A percentile compares a stretch with the other conserved stretches of the same genome.
Evolutionary conservation across 2,329 filamentous ascomycete genomes (phyloP).

Genomic region (Botrytis medusae): DNA sequence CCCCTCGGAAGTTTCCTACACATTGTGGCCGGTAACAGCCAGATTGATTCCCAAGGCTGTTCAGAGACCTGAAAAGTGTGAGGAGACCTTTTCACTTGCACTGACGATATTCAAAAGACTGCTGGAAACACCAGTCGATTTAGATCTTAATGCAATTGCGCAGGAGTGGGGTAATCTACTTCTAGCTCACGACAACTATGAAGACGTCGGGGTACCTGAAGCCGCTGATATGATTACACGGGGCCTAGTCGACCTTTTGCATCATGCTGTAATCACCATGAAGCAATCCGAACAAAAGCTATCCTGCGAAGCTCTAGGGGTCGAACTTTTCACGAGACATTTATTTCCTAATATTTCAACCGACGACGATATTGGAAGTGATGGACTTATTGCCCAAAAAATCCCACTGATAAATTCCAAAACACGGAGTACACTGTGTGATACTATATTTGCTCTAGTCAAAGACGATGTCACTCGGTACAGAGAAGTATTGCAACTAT

Average conservation of each 20-base stretch:
- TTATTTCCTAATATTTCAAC: slow-evolving; percentile 58
- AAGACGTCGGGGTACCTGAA: slow-evolving; percentile 42
- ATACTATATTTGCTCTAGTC: slow-evolving; percentile 57
- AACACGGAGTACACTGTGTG: slow-evolving; percentile 60
- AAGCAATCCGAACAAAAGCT: slow-evolving; percentile 34
- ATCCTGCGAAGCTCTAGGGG: slow-evolving; percentile 44
- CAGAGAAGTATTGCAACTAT: slow-evolving; percentile 50
- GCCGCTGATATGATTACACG: slow-evolving; percentile 39
- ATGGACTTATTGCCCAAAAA: slow-evolving; percentile 39
- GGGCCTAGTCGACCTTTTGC: slow-evolving; percentile 43
- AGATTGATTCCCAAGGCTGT: slow-evolving; percentile 34
- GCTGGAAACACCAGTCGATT: slow-evolving; percentile 37
- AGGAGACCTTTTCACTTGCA: slow-evolving; percentile 44
- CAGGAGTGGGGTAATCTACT: slow-evolving; percentile 41
- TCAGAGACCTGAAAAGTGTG: slow-evolving; percentile 33
- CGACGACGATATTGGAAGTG: slow-evolving; percentile 38
- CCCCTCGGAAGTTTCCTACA: slow-evolving; percentile 44
- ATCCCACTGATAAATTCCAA: slow-evolving; percentile 53
- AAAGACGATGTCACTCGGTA: slow-evolving; percentile 53
- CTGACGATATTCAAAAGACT: slow-evolving; percentile 45
- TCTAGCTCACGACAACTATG: slow-evolving; percentile 44
- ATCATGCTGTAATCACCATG: slow-evolving; percentile 37
- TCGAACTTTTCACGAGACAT: slow-evolving; percentile 60
- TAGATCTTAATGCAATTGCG: slow-evolving; percentile 33
- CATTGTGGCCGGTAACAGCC: slow-evolving; percentile 48